phyloP scores from a whole-genome alignment of 2,329 filamentous ascomycete species.

The Pseudogymnoascus sp. region DNA sequence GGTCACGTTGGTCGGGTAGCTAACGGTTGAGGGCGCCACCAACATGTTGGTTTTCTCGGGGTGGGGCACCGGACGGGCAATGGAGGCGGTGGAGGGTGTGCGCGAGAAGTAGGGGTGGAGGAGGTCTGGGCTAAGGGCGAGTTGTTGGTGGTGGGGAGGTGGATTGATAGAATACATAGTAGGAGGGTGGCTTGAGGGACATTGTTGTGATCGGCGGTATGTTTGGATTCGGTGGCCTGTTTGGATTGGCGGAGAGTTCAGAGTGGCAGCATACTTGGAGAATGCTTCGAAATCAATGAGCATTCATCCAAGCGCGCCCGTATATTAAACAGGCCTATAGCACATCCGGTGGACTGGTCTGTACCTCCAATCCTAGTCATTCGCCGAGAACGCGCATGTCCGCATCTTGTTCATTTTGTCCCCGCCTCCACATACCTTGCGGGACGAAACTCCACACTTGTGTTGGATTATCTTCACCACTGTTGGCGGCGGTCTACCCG shows the following conservation, averaged over 20 bases:
- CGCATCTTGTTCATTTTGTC: background rate
- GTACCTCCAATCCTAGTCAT: background rate
- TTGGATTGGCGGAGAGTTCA: background rate
- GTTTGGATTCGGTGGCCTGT: background rate
- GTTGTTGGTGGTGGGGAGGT: background rate
- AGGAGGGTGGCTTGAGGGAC: background rate
- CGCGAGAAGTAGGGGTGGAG: background rate
- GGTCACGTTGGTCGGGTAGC: background rate
- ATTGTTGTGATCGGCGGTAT: background rate
- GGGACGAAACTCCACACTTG: background rate
- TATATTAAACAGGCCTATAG: background rate
- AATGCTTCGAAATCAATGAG: background rate
- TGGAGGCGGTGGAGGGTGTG: background rate
- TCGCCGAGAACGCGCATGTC: background rate
- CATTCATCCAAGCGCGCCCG: slow-evolving; percentile 1
- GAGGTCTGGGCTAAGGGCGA: background rate
- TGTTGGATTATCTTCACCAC: background rate
- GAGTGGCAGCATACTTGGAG: background rate
- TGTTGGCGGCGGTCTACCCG: background rate
- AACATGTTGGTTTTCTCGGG: slow-evolving; percentile 6
- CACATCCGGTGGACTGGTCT: background rate
- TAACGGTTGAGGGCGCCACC: background rate
- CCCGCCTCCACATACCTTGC: background rate
- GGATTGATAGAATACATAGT: background rate
- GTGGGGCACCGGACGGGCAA: background rate